phyloP scores from a whole-genome alignment of 495 filamentous ascomycete genomes.

The Podospora bellae-mahoneyi region DNA sequence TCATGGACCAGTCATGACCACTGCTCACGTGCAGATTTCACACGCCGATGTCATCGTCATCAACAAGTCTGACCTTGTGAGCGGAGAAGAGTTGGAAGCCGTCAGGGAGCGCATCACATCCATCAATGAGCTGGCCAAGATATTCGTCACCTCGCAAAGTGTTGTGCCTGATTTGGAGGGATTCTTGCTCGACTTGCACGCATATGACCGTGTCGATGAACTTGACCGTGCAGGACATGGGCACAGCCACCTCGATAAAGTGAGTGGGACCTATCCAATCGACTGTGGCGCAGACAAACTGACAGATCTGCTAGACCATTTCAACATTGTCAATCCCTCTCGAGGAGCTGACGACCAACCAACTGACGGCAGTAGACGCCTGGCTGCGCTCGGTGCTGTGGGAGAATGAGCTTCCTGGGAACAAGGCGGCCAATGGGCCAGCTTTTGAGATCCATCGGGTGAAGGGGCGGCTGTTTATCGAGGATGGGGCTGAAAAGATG shows the following conservation, averaged over 20 bases:
- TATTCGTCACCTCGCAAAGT: constrained; percentile 76
- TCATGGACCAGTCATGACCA: constrained; percentile 67
- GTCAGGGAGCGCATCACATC: constrained; percentile 66
- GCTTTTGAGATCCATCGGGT: constrained; percentile 76
- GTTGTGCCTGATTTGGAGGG: constrained; percentile 78
- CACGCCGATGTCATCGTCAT: constrained; percentile 95
- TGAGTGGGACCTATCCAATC: constrained; percentile 35
- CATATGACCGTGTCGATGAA: constrained; percentile 75
- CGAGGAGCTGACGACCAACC: constrained; percentile 50
- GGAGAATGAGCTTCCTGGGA: constrained; percentile 64
- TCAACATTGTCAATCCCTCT: constrained; percentile 73
- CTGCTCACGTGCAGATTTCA: constrained; percentile 92
- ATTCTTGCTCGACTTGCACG: constrained; percentile 83
- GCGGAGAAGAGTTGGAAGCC: constrained; percentile 56
- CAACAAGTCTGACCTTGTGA: constrained; percentile 93
- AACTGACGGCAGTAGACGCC: constrained; percentile 62
- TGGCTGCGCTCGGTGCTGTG: constrained; percentile 86
- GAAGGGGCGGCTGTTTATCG: constrained; percentile 68
- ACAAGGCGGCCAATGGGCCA: constrained; percentile 16
- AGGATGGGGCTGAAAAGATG: constrained; percentile 64
- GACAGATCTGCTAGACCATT: constrained; percentile 59
- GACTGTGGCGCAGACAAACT: neutral
- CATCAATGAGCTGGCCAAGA: constrained; percentile 87
- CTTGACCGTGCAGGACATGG: constrained; percentile 64
- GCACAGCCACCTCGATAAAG: constrained; percentile 80